These are phyloP conservation scores for Fusarium sp. DNA, from an alignment of 2,329 filamentous ascomycete species.

Conservation along the genomic window DNA sequence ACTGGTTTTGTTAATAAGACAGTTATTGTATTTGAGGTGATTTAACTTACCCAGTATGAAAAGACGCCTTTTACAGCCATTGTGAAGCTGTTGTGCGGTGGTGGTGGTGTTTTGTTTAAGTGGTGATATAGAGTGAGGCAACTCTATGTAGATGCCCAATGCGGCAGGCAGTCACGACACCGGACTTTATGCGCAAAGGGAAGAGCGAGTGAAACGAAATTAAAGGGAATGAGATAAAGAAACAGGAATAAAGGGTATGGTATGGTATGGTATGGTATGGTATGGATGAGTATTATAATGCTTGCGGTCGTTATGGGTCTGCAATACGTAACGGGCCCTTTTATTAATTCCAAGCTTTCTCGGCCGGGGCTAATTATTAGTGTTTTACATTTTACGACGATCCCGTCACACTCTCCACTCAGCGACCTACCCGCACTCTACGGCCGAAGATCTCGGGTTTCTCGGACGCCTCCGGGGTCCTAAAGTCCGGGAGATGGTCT, in stretches of 20 bases:
- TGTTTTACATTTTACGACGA: not conserved
- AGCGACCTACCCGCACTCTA: not conserved
- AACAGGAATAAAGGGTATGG: not conserved
- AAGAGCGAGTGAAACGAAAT: slow-evolving; percentile 2
- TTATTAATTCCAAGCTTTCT: slow-evolving; percentile 36
- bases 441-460: slow-evolving; percentile 17
- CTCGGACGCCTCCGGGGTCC: slow-evolving; percentile 12
- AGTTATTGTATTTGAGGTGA: not conserved
- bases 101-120: not conserved
- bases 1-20: slow-evolving; percentile 43
- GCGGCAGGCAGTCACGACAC: slow-evolving; percentile 12
- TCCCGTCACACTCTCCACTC: not conserved
- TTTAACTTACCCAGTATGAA: slow-evolving; percentile 58
- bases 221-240: not conserved
- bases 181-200: slow-evolving; percentile 1
- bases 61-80: slow-evolving; percentile 54
- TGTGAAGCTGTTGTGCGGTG: slow-evolving; percentile 12
- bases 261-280: slow-evolving; percentile 13
- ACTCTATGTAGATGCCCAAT: slow-evolving; percentile 1
- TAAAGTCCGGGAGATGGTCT: slow-evolving; percentile 17
- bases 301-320: slow-evolving; percentile 28
- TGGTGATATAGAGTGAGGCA: slow-evolving; percentile 5
- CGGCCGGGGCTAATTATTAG: slow-evolving; percentile 22
- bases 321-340: slow-evolving; percentile 18
- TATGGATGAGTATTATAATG: slow-evolving; percentile 17